Percentiles rank a stretch among this genome's conserved stretches.
Evolutionary conservation across 1,139 yeast genomes (phyloP).

Genomic region (Kodamaea sp.): DNA sequence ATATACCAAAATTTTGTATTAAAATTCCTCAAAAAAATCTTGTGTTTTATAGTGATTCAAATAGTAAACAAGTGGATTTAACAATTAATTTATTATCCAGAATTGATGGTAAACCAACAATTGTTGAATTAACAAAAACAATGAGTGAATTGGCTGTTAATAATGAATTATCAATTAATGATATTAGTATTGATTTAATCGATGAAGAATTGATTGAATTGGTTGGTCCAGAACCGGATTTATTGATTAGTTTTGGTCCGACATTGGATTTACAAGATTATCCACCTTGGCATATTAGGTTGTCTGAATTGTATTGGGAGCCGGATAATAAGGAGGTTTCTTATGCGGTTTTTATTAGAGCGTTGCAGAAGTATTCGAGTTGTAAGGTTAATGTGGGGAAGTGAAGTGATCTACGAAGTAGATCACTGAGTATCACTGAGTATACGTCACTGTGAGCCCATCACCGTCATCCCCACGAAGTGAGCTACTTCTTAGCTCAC

Average conservation of each 20-base stretch:
- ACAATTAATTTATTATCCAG: slow-evolving; percentile 64
- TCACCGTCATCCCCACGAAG: no score
- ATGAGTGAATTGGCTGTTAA: slow-evolving; percentile 71
- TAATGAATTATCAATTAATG: slow-evolving; percentile 59
- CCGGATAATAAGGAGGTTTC: slow-evolving; percentile 76
- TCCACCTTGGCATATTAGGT: slow-evolving; percentile 97
- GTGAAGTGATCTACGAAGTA: slow-evolving; percentile 39
- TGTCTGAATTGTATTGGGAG: slow-evolving; percentile 88
- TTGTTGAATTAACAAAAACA: slow-evolving; percentile 83
- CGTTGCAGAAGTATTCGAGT: slow-evolving; percentile 71
- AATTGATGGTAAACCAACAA: slow-evolving; percentile 85
- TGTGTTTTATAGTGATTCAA: slow-evolving; percentile 37
- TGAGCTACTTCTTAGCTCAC: no score
- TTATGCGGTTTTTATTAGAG: slow-evolving; percentile 82
- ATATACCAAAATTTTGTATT: slow-evolving; percentile 58
- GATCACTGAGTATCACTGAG: no score
- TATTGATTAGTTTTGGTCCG: slow-evolving; percentile 82
- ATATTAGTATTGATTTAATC: slow-evolving; percentile 69
- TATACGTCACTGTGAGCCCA: no score
- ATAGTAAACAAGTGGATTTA: slow-evolving; percentile 41
- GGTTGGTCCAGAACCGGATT: slow-evolving; percentile 89
- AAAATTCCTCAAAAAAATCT: slow-evolving; percentile 61
- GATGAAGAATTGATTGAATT: slow-evolving; percentile 72
- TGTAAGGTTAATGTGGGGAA: slow-evolving; percentile 88
- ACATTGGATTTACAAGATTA: slow-evolving; percentile 83